phyloP scores from a whole-genome alignment of 1,139 yeast genomes.

The Meyerozyma elateridarum region DNA sequence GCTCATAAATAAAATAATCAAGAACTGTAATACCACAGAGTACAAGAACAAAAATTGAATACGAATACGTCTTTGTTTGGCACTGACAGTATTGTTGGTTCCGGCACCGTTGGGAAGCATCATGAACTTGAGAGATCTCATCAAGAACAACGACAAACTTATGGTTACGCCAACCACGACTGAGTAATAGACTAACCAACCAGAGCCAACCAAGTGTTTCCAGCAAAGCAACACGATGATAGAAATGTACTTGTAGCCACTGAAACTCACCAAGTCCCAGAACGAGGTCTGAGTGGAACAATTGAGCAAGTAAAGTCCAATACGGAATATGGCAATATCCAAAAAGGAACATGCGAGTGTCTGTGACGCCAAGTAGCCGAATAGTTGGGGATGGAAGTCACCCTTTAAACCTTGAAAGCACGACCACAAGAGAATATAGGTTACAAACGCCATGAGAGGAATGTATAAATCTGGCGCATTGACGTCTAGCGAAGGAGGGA shows the following conservation, averaged over 20 bases:
- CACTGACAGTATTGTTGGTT: conserved; percentile 50
- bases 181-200: conserved; percentile 34
- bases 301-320: conserved; percentile 42
- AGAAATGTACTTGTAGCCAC: conserved; percentile 93
- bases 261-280: conserved; percentile 83
- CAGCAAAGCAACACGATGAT: conserved; percentile 51
- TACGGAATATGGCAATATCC: conserved; percentile 50
- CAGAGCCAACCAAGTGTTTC: conserved; percentile 36
- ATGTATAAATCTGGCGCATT: conserved; percentile 97
- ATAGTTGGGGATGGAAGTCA: conserved; percentile 86
- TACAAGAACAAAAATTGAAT: conserved; percentile 83
- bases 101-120: conserved; percentile 56
- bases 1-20: conserved; percentile 25
- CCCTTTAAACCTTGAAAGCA: conserved; percentile 84
- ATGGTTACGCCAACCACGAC: conserved; percentile 42
- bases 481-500: conserved; percentile 74
- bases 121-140: conserved; percentile 81
- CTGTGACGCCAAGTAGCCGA: conserved; percentile 88
- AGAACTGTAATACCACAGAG: conserved; percentile 75
- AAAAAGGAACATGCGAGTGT: conserved; percentile 77
- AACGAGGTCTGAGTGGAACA: conserved; percentile 53
- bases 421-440: conserved; percentile 84
- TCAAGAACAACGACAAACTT: conserved; percentile 60
- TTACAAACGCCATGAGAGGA: conserved; percentile 88
- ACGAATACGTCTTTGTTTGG: conserved; percentile 73